A percentile compares a stretch with the other conserved stretches of the same genome.
These are phyloP conservation scores for Protomyces macrosporus DNA, from an alignment of 1,139 yeast genomes.

Conservation along the genomic window DNA sequence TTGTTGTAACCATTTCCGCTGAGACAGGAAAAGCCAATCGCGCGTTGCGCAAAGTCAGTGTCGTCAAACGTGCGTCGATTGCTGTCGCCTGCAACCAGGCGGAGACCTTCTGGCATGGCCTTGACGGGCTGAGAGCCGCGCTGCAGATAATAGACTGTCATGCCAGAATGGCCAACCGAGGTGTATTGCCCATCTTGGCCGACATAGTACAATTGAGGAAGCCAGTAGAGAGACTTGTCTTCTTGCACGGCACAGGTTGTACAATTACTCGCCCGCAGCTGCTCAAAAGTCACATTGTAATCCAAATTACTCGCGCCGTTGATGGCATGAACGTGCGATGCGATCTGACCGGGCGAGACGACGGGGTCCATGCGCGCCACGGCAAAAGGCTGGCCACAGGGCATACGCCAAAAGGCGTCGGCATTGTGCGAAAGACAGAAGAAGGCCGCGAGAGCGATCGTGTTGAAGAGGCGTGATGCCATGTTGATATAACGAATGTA, in stretches of 20 bases:
- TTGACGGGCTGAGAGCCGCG: slow-evolving; percentile 19
- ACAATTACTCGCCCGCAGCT: slow-evolving; percentile 12
- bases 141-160: slow-evolving; percentile 23
- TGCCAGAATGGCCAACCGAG: slow-evolving; percentile 19
- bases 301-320: slow-evolving; percentile 11
- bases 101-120: slow-evolving; percentile 24
- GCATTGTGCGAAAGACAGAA: not conserved
- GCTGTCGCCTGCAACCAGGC: slow-evolving; percentile 25
- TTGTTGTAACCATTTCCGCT: slow-evolving; percentile 18
- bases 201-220: slow-evolving; percentile 23
- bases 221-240: slow-evolving; percentile 28
- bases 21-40: slow-evolving; percentile 26
- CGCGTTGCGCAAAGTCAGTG: slow-evolving; percentile 16
- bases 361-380: slow-evolving; percentile 26
- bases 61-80: slow-evolving; percentile 11
- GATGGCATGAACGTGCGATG: slow-evolving; percentile 21
- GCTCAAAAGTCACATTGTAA: slow-evolving; percentile 10
- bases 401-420: slow-evolving; percentile 23
- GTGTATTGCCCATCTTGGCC: slow-evolving; percentile 16
- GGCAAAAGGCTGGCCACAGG: slow-evolving; percentile 9
- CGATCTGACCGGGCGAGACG: slow-evolving; percentile 18
- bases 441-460: not conserved
- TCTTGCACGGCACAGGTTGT: slow-evolving; percentile 24
- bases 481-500: too few relatives aligned
- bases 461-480: too few relatives aligned